These are phyloP conservation scores for Fusarium azukiicola DNA, from an alignment of 2,329 filamentous ascomycete species.

Conservation along the genomic window DNA sequence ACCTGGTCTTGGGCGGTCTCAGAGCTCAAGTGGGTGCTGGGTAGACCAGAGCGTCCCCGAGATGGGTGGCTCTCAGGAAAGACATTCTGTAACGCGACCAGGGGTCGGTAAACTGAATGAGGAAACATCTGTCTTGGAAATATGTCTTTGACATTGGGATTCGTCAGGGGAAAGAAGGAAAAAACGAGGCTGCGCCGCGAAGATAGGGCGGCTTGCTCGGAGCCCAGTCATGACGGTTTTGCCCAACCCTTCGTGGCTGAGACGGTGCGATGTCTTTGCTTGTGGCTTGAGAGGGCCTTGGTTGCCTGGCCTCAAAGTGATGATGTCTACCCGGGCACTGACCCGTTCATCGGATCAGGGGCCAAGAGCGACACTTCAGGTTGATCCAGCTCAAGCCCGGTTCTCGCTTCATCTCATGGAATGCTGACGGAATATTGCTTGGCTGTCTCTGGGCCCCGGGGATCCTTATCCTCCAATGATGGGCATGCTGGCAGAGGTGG, in stretches of 20 bases:
- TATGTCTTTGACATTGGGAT: not conserved
- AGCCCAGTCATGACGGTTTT: not conserved
- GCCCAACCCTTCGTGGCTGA: not conserved
- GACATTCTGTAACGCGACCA: conserved; percentile 2
- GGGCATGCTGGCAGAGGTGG: not conserved
- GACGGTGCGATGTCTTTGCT: not conserved
- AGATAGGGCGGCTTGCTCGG: not conserved
- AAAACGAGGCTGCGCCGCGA: not conserved
- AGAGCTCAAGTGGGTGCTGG: not conserved
- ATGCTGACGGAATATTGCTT: conserved; percentile 5
- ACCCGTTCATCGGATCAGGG: not conserved
- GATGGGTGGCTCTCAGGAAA: not conserved
- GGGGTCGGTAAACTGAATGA: not conserved
- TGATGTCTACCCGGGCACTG: not conserved
- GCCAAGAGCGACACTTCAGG: not conserved
- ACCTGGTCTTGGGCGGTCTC: not conserved
- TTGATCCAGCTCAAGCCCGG: not conserved
- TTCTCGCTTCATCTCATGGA: not conserved
- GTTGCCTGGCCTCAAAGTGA: not conserved
- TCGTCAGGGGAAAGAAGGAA: not conserved
- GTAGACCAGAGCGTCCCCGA: not conserved
- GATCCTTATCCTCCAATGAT: not conserved
- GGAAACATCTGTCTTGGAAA: not conserved
- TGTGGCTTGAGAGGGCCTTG: not conserved
- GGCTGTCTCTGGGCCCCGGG: not conserved